Evolutionary conservation across 148 eudicot genomes (phyloP).

Genomic region (Camellia lanceoleosa): DNA sequence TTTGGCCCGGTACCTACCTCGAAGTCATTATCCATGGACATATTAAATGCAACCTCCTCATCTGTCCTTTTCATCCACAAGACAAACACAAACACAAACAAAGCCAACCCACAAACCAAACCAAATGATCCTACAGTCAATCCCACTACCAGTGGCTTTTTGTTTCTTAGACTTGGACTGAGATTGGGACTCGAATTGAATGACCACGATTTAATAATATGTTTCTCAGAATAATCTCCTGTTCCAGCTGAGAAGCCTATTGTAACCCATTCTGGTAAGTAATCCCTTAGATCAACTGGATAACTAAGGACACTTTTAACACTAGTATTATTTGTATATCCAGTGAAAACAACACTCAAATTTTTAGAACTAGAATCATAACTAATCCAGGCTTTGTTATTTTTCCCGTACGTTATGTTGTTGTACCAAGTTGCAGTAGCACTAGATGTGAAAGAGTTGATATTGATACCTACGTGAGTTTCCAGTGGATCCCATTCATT

Average conservation of each 20-base stretch:
- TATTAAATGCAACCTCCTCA: too few relatives aligned
- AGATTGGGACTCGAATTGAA: constrained; percentile 10
- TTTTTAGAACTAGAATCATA: neutral
- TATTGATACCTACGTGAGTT: neutral
- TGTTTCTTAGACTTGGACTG: neutral
- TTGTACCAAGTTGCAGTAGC: neutral
- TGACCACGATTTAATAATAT: neutral
- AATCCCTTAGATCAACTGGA: neutral
- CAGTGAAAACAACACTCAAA: neutral
- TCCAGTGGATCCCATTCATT: neutral
- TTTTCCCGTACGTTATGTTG: neutral
- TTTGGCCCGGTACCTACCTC: constrained; percentile 23
- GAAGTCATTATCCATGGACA: constrained; percentile 12
- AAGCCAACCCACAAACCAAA: neutral
- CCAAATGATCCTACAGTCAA: neutral
- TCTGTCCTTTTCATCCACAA: neutral
- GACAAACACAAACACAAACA: neutral
- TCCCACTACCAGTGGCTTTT: neutral
- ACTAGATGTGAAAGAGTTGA: neutral
- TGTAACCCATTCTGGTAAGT: neutral
- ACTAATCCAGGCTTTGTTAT: neutral
- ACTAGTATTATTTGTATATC: too few relatives aligned
- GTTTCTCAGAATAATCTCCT: neutral
- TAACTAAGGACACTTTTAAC: neutral
- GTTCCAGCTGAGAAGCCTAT: neutral